Base-by-base conservation (phyloP, 2,329 filamentous ascomycete species). In the Dactylellina leptospora region DNA sequence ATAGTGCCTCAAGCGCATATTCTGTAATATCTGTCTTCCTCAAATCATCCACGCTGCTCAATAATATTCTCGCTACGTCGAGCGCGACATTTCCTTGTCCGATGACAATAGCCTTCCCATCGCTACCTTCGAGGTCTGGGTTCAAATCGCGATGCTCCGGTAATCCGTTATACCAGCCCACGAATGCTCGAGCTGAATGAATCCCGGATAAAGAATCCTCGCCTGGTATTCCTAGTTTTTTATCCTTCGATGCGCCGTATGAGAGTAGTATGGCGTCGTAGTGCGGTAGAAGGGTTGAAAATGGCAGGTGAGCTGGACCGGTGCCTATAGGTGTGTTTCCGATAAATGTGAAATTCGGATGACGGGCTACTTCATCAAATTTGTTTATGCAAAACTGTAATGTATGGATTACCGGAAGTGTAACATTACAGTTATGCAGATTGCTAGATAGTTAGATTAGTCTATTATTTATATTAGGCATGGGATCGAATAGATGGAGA, bases 131-230 rank as follows among this genome's bases (percentile, higher is more conserved):
- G 23, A 97, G 84, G 77, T 92, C 86, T 0, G 92, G 90, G n/a
- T 85, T 82, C 5, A 96, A 81, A 75, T 85, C 80, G 18, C 89
- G 85, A 78, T 90, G 90, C 76, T 96, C 90, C 0, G 95, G 95
- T 1, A 96, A 84, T 1, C 95, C 95, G 79, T 99, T 99, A 80
- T 99, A 99, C 95, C 95, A 99, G 16, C 93, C 95, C 0, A 99
- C 95, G 79, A 97, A 97, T 38, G 92, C 89, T 25, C 95, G 87
- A 1, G 95, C 95, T 5, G 93, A 96, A 78, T 92, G 89, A 16
- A 97, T 87, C 1, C 91, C 91, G 23, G 84, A 82, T 4, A 95
- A 81, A 4, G 81, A 79, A 2, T 88, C 84, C 77, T 99, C 95
- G 6, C 93, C 93, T 0, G 90, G 87, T 33, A 99, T 87, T 0